These are phyloP conservation scores for Blepharisma japonicum DNA, from an alignment of 73 alveolate genomes.

Conservation along the genomic window DNA sequence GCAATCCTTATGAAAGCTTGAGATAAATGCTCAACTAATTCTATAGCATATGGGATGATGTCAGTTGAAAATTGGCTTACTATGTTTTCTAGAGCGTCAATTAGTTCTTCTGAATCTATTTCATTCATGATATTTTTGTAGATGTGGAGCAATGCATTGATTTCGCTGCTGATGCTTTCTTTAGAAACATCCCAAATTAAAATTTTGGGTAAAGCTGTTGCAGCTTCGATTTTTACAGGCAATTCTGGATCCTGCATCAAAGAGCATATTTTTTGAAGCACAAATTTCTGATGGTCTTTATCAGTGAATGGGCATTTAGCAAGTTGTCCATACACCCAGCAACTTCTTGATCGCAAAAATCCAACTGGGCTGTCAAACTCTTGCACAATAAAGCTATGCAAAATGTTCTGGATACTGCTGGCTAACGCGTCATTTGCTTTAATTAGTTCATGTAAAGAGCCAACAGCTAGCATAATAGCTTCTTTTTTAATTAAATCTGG, in stretches of 20 bases:
- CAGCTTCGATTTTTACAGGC: conserved; percentile 62
- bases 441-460: conserved; percentile 39
- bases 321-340: conserved; percentile 67
- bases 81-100: conserved; percentile 63
- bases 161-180: conserved; percentile 42
- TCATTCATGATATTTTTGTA: conserved; percentile 55
- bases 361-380: conserved; percentile 45
- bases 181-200: conserved; percentile 37
- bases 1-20: conserved; percentile 36
- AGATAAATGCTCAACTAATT: conserved; percentile 38
- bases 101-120: conserved; percentile 65
- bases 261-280: conserved; percentile 45
- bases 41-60: conserved; percentile 58
- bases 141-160: conserved; percentile 37
- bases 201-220: conserved; percentile 49
- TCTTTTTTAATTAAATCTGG: conserved; percentile 61
- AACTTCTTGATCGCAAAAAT: conserved; percentile 47
- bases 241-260: conserved; percentile 42
- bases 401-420: conserved; percentile 37
- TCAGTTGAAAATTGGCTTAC: conserved; percentile 49
- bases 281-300: conserved; percentile 39
- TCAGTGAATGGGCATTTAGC: conserved; percentile 40
- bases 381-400: conserved; percentile 39
- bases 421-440: conserved; percentile 30
- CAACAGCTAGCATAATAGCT: conserved; percentile 41